Conservation (phyloP, 176 grass and related monocot genomes). For the Lolium perenne region DNA sequence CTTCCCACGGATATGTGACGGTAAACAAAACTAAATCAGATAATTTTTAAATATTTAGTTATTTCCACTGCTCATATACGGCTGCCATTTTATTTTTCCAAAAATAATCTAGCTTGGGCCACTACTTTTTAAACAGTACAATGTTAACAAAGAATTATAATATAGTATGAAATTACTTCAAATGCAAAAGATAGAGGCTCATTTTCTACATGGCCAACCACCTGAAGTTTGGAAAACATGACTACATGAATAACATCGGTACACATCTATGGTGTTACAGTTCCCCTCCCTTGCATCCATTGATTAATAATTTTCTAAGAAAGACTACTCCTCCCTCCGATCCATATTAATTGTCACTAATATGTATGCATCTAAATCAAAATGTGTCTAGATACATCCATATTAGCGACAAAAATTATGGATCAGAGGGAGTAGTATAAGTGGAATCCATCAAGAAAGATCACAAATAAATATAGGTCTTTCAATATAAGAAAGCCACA, state of each 20-base stretch:
- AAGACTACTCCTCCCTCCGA: neutral
- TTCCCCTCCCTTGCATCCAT: neutral
- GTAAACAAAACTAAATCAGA: conserved; percentile 25
- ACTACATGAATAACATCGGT: neutral
- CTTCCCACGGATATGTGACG: neutral
- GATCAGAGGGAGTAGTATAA: neutral
- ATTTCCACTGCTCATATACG: neutral
- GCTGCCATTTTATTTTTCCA: neutral
- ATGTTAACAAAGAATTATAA: neutral
- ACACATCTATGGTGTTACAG: neutral
- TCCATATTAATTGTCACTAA: too few species aligned
- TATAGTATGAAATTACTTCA: conserved; percentile 27
- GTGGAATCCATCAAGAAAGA: conserved; percentile 17
- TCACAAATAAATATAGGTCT: conserved; percentile 22
- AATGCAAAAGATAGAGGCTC: conserved; percentile 4
- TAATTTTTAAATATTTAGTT: conserved; percentile 21
- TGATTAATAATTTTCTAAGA: conserved; percentile 14
- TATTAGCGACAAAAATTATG: too few species aligned
- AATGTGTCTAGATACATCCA: too few species aligned
- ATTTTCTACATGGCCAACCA: conserved; percentile 14
- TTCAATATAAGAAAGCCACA: neutral
- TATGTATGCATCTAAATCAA: too few species aligned
- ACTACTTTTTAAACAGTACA: conserved; percentile 20
- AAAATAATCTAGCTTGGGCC: conserved; percentile 6
- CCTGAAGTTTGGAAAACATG: conserved; percentile 11